Evolutionary conservation across 2,329 filamentous ascomycete species (phyloP).

Genomic region (Fusarium circinatum): DNA sequence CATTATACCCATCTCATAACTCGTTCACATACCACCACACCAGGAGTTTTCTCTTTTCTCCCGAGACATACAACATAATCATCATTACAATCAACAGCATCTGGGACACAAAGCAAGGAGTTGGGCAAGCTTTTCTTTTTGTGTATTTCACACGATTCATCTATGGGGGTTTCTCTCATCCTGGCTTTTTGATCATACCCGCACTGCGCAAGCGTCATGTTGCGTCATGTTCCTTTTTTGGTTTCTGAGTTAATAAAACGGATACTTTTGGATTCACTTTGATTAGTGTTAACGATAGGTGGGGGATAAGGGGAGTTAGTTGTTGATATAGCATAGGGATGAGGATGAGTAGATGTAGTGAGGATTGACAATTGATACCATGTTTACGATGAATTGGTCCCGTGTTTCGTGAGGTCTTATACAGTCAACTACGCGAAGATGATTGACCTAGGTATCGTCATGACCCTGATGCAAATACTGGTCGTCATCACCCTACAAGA

Average conservation of each 20-base stretch:
- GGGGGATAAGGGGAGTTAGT: constrained; percentile 12
- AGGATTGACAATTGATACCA: constrained; percentile 42
- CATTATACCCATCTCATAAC: constrained; percentile 29
- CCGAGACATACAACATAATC: constrained; percentile 21
- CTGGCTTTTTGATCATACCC: constrained; percentile 34
- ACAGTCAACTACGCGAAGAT: neutral
- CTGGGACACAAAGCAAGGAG: constrained; percentile 42
- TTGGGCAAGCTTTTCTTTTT: constrained; percentile 35
- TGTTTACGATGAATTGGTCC: constrained; percentile 17
- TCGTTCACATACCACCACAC: neutral
- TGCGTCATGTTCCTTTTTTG: constrained; percentile 16
- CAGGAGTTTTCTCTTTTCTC: neutral
- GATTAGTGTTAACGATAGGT: constrained; percentile 14
- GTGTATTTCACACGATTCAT: constrained; percentile 30
- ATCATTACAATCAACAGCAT: constrained; percentile 35
- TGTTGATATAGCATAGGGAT: constrained; percentile 21
- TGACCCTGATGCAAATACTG: too few relatives aligned
- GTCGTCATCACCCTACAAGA: neutral
- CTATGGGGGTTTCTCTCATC: constrained; percentile 24
- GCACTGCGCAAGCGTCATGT: constrained; percentile 5
- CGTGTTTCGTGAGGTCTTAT: neutral
- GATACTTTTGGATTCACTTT: constrained; percentile 21
- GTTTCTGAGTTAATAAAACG: constrained; percentile 10
- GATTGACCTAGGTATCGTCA: too few relatives aligned
- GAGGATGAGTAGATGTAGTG: constrained; percentile 27